Evolutionary conservation across 148 eudicot species (phyloP).

Genomic region (Camellia granthamiana): DNA sequence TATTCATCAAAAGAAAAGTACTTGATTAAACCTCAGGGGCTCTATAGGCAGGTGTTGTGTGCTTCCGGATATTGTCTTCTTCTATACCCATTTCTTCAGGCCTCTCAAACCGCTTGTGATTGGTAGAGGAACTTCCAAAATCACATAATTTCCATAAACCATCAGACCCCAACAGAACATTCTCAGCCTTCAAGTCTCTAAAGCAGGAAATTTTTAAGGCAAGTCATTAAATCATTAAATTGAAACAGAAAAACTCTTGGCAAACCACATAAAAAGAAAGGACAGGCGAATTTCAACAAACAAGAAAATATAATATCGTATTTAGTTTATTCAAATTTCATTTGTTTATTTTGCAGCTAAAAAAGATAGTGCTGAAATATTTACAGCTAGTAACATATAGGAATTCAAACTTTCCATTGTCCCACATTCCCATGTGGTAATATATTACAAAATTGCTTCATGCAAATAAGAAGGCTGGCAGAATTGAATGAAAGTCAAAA

Average conservation of each 20-base stretch:
- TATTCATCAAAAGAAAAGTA: conserved; percentile 26
- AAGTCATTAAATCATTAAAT: neutral
- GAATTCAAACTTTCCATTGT: neutral
- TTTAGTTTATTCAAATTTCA: neutral
- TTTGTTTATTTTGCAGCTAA: neutral
- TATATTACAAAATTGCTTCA: neutral
- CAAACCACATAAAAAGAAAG: neutral
- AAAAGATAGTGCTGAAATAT: neutral
- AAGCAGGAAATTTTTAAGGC: conserved; percentile 16
- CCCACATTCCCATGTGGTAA: neutral
- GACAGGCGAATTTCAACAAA: neutral
- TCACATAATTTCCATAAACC: conserved; percentile 97
- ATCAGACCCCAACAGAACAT: conserved; percentile 82
- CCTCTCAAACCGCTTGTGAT: conserved; percentile 90
- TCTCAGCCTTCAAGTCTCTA: conserved; percentile 98
- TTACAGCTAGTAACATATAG: neutral
- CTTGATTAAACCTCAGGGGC: conserved; percentile 80
- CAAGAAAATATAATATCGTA: neutral
- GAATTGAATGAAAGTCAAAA: neutral
- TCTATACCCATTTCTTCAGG: conserved; percentile 99
- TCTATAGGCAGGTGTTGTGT: conserved; percentile 98
- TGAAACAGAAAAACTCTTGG: neutral
- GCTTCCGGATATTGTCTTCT: conserved; percentile 96
- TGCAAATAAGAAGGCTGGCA: neutral
- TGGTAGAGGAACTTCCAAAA: conserved; percentile 93